A percentile compares a stretch with the other conserved stretches of the same genome.
Evolutionary conservation across 371 early-diverging fungal genomes (phyloP).

Genomic region (Parasitella parasitica): DNA sequence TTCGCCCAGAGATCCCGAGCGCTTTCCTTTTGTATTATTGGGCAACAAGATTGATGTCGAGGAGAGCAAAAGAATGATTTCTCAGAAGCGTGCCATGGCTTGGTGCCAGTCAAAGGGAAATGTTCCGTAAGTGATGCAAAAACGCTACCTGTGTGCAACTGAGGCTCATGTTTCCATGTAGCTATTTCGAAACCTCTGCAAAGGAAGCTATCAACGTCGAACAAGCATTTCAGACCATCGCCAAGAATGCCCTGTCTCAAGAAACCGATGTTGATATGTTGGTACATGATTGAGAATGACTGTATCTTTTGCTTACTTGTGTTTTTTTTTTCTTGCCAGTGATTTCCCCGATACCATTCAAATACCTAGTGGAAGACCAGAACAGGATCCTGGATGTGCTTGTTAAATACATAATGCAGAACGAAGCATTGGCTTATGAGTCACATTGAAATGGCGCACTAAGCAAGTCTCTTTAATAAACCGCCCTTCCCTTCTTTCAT

Average conservation of each 20-base stretch:
- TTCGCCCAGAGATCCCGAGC: constrained; percentile 91
- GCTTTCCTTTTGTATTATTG: constrained; percentile 96
- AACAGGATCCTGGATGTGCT: constrained; percentile 56
- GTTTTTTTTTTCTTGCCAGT: constrained; percentile 43
- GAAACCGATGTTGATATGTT: constrained; percentile 90
- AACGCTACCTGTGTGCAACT: no score
- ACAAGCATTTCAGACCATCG: constrained; percentile 93
- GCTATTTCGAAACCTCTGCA: constrained; percentile 96
- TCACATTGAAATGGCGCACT: neutral
- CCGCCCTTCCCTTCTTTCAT: neutral
- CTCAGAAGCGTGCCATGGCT: constrained; percentile 91
- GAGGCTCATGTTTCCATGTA: neutral
- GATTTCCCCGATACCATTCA: constrained; percentile 93
- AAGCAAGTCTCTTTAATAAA: neutral
- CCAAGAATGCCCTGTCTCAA: constrained; percentile 90
- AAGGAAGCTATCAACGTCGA: constrained; percentile 98
- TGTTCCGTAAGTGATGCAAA: constrained; percentile 66
- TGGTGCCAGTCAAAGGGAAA: constrained; percentile 96
- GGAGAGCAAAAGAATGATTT: constrained; percentile 89
- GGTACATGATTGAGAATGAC: neutral
- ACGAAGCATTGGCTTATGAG: neutral
- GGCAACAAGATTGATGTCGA: constrained; percentile 99
- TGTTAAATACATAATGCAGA: constrained; percentile 26
- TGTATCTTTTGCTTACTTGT: no score
- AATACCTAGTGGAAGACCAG: constrained; percentile 73